Percentiles rank a stretch among this genome's conserved stretches.
Conservation (phyloP, 2,329 filamentous ascomycete genomes). For the Cordyceps tenuipes region DNA sequence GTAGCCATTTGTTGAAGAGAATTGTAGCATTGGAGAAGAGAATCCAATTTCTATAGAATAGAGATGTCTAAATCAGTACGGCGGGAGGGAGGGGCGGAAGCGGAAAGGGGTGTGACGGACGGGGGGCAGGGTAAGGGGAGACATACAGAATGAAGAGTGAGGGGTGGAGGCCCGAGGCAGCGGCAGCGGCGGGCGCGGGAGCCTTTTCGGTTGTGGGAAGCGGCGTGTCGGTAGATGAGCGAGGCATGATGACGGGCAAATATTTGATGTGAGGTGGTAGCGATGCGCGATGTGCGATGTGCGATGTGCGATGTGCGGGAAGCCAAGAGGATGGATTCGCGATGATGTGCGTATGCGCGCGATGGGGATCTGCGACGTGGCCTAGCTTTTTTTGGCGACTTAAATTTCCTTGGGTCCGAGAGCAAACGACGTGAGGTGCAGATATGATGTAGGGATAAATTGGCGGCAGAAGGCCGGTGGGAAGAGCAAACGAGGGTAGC, state of each 20-base stretch:
- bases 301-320: not conserved
- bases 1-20: slow-evolving; percentile 86
- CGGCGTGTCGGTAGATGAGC: slow-evolving; percentile 2
- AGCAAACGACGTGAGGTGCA: too few species aligned
- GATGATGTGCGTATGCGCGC: not conserved
- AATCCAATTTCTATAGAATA: slow-evolving; percentile 59
- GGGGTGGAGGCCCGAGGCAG: slow-evolving; percentile 23
- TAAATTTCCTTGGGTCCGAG: too few species aligned
- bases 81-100: not conserved
- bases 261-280: not conserved
- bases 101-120: not conserved
- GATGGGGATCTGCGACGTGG: too few species aligned
- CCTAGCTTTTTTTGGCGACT: too few species aligned
- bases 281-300: not conserved
- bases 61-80: not conserved
- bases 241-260: not conserved
- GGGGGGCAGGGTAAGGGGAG: not conserved
- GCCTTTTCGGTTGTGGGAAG: slow-evolving; percentile 21
- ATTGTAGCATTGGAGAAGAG: slow-evolving; percentile 78
- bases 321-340: not conserved
- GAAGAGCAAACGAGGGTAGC: too few species aligned
- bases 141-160: slow-evolving; percentile 26
- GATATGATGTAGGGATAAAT: too few species aligned
- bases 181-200: slow-evolving; percentile 12
- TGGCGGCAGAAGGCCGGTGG: too few species aligned